Evolutionary conservation across 2,329 filamentous ascomycete genomes (phyloP), one percentile per base, ranked within the genome.

Genomic region (Ophioceras dolichostomum): DNA sequence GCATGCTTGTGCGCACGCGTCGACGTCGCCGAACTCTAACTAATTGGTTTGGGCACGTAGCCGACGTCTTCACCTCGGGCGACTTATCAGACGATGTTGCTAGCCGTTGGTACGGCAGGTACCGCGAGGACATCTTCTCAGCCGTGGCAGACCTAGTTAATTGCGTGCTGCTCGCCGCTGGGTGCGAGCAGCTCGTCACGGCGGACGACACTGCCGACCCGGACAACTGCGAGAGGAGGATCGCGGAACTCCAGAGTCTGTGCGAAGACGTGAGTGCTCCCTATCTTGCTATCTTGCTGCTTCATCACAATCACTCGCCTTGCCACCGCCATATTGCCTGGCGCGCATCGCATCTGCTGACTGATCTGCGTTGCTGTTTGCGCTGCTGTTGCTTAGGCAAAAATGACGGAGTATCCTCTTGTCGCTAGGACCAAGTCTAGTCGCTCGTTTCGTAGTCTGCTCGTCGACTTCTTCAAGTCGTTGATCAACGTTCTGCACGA

Each of bases 351-450:
- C n/a, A n/a, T n/a, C n/a, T n/a, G n/a, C n/a, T n/a, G n/a, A n/a
- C n/a, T n/a, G n/a, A n/a, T n/a, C n/a, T n/a, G n/a, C n/a, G n/a
- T n/a, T n/a, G n/a, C n/a, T n/a, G n/a, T n/a, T n/a, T n/a, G n/a
- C n/a, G n/a, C n/a, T n/a, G n/a, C n/a, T n/a, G n/a, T n/a, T n/a
- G n/a, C n/a, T 21, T 36, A 79, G 65, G 73, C 82, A 68, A 76
- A 83, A 54, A 80, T 89, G 35, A 81, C 83, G 22, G 91, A 96
- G 34, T 98, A 98, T 51, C 91, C 91, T 28, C 72, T 98, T 32
- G 83, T 94, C 41, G 83, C 86, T 13, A 88, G 79, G 59, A 72
- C 79, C 28, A 89, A 83, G 56, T 77, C 76, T 40, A 82, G 76
- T 44, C 74, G 76, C 45, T 74, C 80, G 19, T 95, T 96, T 60